Base-by-base conservation (phyloP, 177 flowering plant species). In the Tripterygium wilfordii region DNA sequence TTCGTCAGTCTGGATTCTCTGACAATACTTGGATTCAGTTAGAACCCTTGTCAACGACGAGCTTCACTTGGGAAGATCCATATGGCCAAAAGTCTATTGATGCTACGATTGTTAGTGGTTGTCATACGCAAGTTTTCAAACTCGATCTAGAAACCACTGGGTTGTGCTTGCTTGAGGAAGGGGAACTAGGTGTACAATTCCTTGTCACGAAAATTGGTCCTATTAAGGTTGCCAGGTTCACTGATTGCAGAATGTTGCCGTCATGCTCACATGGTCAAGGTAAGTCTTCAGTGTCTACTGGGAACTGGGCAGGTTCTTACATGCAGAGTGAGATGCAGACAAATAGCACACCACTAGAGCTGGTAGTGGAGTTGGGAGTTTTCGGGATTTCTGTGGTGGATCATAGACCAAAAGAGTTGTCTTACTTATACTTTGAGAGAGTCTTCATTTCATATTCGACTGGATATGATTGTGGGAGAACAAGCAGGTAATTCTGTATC, bases 61-160 rank as follows among this genome's bases (percentile, higher is more conserved):
- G 62, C 46, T 92, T 86, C 62, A 64, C 85, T 45, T 92, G 96
- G 99, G 91, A 86, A 45, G 82, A 89, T 70, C 97, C 96, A n/a
- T 86, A 81, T 68, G 97, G 97, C 15, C 72, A 75, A 50, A 84
- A 60, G 50, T 26, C 65, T 52, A 56, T 89, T 55, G 95, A 89
- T 64, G 72, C 74, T 33, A 63, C 68, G 60, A 58, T 86, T 53
- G 57, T 56, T 43, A 32, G 38, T 56, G 82, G 54, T 15, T 31
- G 21, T 57, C 29, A 27, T 45, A 36, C 17, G 51, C 24, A 40
- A 35, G 40, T 67, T 43, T 69, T 61, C 27, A 71, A 68, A 55
- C 37, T 84, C 14, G 73, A 77, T 63, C 40, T 86, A 51, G 86
- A 82, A 27, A 71, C 51, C 29, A 25, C 63, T 25, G 83, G 69